phyloP scores from a whole-genome alignment of 352 stramenopile genomes.

The Globisporangium middletonii region DNA sequence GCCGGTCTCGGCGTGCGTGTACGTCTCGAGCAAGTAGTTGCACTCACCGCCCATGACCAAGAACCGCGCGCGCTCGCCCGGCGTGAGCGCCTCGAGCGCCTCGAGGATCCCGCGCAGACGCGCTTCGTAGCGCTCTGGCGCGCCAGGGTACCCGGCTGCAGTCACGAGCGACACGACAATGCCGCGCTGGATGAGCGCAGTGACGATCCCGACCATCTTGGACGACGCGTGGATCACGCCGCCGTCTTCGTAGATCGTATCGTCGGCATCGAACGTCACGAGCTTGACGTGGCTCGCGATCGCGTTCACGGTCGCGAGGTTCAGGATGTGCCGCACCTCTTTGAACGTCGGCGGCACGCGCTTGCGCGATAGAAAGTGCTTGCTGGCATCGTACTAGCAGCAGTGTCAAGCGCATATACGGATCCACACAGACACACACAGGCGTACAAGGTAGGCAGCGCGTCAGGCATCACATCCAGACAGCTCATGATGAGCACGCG shows the following conservation, averaged over 20 bases:
- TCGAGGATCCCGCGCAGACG: slow-evolving; percentile 73
- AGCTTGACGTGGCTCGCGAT: slow-evolving; percentile 74
- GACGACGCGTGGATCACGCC: slow-evolving; percentile 61
- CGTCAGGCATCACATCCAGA: no score
- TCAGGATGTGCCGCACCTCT: slow-evolving; percentile 81
- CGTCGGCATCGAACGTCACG: slow-evolving; percentile 82
- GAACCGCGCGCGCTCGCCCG: slow-evolving; percentile 63
- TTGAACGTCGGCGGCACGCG: slow-evolving; percentile 81
- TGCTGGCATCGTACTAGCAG: slow-evolving; percentile 60
- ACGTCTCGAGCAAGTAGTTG: slow-evolving; percentile 91
- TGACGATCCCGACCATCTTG: slow-evolving; percentile 66
- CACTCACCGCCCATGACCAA: slow-evolving; percentile 95
- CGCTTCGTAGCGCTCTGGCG: slow-evolving; percentile 62
- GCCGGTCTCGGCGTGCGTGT: slow-evolving; percentile 32
- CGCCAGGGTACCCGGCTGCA: slow-evolving; percentile 69
- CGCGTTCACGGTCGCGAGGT: slow-evolving; percentile 68
- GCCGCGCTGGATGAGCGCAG: slow-evolving; percentile 57
- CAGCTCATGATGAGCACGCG: no score
- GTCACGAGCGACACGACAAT: slow-evolving; percentile 81
- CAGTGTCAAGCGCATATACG: background rate
- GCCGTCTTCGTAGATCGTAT: slow-evolving; percentile 85
- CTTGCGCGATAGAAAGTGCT: slow-evolving; percentile 70
- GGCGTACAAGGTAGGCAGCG: no score
- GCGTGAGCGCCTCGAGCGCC: slow-evolving; percentile 38
- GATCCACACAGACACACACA: background rate